Evolutionary conservation across 768 basidiomycete genomes (phyloP), one percentile per base, ranked within the genome.

Genomic region (Hypholoma fasciculare): DNA sequence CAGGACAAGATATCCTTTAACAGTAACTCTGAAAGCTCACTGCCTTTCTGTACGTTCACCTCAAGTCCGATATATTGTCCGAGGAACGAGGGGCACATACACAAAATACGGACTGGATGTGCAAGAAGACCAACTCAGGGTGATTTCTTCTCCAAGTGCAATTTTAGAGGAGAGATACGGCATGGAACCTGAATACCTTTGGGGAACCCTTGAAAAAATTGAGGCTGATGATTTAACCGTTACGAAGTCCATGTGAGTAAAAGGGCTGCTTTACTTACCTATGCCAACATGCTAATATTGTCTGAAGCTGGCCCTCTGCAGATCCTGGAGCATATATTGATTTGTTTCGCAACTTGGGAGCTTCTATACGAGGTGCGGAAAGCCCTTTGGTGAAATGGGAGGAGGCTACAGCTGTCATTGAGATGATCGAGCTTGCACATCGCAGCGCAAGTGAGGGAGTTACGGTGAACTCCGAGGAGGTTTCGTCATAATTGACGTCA

Each of bases 81-180:
- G 88, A 53, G 91, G 92, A 42, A 84, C 84, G 20, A 78, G 80
- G 59, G 92, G 90, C 26, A 82, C 85, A 2, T 94, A 82, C 72
- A 76, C 80, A 57, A 95, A 96, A 71, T 82, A 79, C 65, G 92
- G 92, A 5, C 69, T 91, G 19, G 92, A 94, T 69, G 73, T 84
- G 2, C 92, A 95, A 67, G 93, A 94, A 72, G 84, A 85, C 52
- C 87, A 90, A 61, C 80, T 93, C 50, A 86, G 85, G 66, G 77
- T 69, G 11, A 82, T 86, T 50, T 65, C 79, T 8, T 70, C 74
- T 4, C 82, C 84, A 23, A 69, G 65, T 14, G 75, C 71, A 11
- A 83, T 84, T 40, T 67, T 81, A 60, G 74, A 75, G 46, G 59
- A 71, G 4, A 67, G 69, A 26, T 88, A 82, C 62, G 91, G 89